Conservation (phyloP, 306 rosid species). For the Herpetospermum pedunculosum region DNA sequence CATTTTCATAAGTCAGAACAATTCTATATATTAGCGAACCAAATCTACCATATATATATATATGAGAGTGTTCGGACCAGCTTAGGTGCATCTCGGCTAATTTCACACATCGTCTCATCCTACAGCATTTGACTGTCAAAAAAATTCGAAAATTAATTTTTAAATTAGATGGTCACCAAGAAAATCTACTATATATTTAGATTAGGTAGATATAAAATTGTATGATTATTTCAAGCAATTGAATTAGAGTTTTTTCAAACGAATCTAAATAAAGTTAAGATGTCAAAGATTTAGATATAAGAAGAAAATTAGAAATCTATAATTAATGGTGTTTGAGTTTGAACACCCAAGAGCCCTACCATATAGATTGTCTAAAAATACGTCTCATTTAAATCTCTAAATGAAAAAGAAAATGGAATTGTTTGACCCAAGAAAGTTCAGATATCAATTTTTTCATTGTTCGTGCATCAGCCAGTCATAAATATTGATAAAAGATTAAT, state of each 20-base stretch:
- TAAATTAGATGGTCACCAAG: too few relatives aligned
- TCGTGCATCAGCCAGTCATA: background rate
- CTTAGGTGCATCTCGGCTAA: too few relatives aligned
- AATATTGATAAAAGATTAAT: too few relatives aligned
- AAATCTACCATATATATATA: too few relatives aligned
- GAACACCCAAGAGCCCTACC: background rate
- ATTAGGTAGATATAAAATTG: background rate
- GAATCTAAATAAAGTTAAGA: background rate
- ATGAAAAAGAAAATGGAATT: background rate
- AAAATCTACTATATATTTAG: too few relatives aligned
- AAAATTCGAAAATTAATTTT: too few relatives aligned
- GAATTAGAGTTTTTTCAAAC: background rate
- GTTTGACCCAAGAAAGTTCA: background rate
- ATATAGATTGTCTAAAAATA: background rate
- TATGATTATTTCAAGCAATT: background rate
- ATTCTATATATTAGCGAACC: background rate
- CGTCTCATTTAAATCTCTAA: background rate
- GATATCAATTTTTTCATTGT: background rate
- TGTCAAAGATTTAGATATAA: background rate
- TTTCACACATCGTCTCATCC: too few relatives aligned
- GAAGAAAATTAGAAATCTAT: background rate
- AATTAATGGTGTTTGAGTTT: background rate
- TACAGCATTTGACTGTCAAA: too few relatives aligned
- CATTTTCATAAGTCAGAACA: background rate
- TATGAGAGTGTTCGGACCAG: too few relatives aligned